Evolutionary conservation across 306 rosid species (phyloP).

Genomic region (Morella rubra): DNA sequence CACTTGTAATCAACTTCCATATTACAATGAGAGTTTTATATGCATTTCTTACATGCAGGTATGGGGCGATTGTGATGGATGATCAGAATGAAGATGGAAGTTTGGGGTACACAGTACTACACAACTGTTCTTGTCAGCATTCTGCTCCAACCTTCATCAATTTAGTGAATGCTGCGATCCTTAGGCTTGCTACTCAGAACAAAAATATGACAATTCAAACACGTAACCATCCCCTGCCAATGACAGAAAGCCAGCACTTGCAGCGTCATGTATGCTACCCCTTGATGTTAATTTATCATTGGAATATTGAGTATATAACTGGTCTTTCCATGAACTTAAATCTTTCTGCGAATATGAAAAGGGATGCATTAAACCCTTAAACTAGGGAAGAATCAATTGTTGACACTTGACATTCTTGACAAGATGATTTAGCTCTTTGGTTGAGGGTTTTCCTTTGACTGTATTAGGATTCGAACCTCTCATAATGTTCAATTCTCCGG

Average conservation of each 20-base stretch:
- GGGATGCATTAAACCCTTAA: neutral
- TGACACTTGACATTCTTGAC: neutral
- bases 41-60: slow-evolving; percentile 49
- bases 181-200: slow-evolving; percentile 64
- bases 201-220: slow-evolving; percentile 76
- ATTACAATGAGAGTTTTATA: neutral
- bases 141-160: slow-evolving; percentile 94
- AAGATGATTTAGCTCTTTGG: neutral
- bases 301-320: neutral
- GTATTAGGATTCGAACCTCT: neutral
- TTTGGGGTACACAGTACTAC: slow-evolving; percentile 89
- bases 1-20: too few relatives aligned
- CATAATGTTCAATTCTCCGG: neutral
- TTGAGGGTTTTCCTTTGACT: neutral
- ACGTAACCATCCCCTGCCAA: slow-evolving; percentile 91
- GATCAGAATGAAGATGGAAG: slow-evolving; percentile 76
- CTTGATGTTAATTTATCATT: slow-evolving; percentile 17
- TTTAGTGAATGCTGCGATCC: slow-evolving; percentile 87
- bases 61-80: slow-evolving; percentile 93
- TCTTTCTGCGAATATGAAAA: neutral
- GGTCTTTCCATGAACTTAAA: neutral
- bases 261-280: slow-evolving; percentile 72
- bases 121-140: slow-evolving; percentile 93
- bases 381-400: neutral
- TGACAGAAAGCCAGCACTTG: slow-evolving; percentile 82